Percentiles rank a stretch among this genome's conserved stretches.
Conservation (phyloP, 202 grass and related monocot genomes). For the Eragrostis tef region DNA sequence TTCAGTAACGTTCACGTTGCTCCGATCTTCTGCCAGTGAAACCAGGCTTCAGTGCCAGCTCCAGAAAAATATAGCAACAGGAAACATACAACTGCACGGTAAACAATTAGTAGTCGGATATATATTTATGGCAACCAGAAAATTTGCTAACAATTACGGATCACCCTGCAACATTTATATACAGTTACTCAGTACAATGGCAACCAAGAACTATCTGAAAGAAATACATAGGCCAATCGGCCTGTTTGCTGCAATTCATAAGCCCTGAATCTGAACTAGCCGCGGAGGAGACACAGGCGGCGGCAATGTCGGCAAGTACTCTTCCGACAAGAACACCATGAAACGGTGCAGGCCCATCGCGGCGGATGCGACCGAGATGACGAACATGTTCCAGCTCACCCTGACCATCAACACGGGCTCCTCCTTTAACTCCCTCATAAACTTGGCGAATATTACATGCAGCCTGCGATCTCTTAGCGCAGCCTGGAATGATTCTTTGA, state of each 20-base stretch:
- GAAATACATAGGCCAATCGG: not conserved
- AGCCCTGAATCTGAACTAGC: conserved; percentile 46
- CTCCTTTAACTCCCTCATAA: conserved; percentile 55
- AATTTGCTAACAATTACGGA: conserved; percentile 6
- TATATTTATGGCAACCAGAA: not conserved
- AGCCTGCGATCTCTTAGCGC: conserved; percentile 64
- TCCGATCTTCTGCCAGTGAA: too few relatives aligned
- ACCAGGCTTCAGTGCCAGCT: too few relatives aligned
- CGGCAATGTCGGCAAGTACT: conserved; percentile 43
- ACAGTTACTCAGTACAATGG: not conserved
- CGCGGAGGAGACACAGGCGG: conserved; percentile 25
- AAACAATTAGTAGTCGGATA: not conserved
- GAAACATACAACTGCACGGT: not conserved
- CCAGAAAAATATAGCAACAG: not conserved
- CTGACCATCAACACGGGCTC: conserved; percentile 57
- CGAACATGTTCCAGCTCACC: conserved; percentile 55
- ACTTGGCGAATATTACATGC: conserved; percentile 74
- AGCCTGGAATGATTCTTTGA: conserved; percentile 47
- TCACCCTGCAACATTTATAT: conserved; percentile 28
- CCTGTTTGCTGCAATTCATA: conserved; percentile 22
- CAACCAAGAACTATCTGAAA: not conserved
- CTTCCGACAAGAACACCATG: conserved; percentile 60
- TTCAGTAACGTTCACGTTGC: too few relatives aligned
- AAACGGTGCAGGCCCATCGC: conserved; percentile 61
- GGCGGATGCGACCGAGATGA: conserved; percentile 43